phyloP scores from a whole-genome alignment of 2,329 filamentous ascomycete species.

The Tolypocladium capitatum region DNA sequence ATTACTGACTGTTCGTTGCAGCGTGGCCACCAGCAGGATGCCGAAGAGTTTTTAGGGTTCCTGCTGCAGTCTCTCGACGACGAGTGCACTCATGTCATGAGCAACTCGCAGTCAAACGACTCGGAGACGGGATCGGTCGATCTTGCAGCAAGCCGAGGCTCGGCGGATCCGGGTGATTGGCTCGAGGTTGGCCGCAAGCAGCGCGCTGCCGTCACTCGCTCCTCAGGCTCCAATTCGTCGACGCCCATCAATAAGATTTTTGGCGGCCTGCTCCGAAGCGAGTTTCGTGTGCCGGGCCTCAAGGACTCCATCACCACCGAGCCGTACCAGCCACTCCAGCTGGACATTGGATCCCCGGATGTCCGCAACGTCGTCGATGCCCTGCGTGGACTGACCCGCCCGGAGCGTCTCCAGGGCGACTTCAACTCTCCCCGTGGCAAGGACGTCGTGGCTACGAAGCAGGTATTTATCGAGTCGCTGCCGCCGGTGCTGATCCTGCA shows the following conservation, averaged over 20 bases:
- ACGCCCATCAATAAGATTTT: slow-evolving; percentile 93
- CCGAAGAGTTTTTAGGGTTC: slow-evolving; percentile 92
- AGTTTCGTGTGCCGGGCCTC: slow-evolving; percentile 72
- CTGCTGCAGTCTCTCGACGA: slow-evolving; percentile 86
- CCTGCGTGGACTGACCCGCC: slow-evolving; percentile 67
- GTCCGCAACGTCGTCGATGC: slow-evolving; percentile 89
- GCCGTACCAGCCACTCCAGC: slow-evolving; percentile 84
- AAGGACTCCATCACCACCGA: slow-evolving; percentile 88
- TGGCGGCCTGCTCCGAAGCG: slow-evolving; percentile 78
- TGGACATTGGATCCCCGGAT: slow-evolving; percentile 81
- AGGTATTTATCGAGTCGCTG: slow-evolving; percentile 83
- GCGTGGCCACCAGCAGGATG: slow-evolving; percentile 94
- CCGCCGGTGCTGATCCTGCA: slow-evolving; percentile 89
- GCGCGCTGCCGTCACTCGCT: slow-evolving; percentile 71
- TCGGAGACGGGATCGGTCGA: slow-evolving; percentile 19
- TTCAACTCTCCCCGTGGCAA: slow-evolving; percentile 69
- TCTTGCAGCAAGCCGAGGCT: slow-evolving; percentile 14
- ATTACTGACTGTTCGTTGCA: slow-evolving; percentile 20
- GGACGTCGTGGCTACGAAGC: slow-evolving; percentile 72
- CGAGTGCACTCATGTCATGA: slow-evolving; percentile 70
- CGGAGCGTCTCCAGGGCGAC: slow-evolving; percentile 75
- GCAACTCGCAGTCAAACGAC: slow-evolving; percentile 26
- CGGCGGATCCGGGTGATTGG: slow-evolving; percentile 46
- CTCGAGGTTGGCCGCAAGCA: slow-evolving; percentile 89
- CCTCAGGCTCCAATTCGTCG: slow-evolving; percentile 60